A percentile compares a stretch with the other conserved stretches of the same genome.
These are phyloP conservation scores for Rhodofomes roseus DNA, from an alignment of 1,284 basidiomycete species.

Conservation along the genomic window DNA sequence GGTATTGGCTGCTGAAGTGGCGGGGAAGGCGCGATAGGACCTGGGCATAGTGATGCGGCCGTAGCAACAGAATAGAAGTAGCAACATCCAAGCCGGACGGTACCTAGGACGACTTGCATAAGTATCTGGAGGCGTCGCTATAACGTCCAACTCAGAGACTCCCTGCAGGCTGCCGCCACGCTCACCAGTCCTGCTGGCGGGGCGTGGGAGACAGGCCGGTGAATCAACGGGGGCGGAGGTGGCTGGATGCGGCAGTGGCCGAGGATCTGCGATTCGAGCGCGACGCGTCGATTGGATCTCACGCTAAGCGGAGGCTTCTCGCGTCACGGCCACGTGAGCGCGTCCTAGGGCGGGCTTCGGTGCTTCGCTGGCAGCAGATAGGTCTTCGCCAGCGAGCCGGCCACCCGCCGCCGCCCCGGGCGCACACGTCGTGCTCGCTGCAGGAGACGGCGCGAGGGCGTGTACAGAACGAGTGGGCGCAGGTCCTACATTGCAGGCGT, in stretches of 20 bases:
- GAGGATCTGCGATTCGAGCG: neutral
- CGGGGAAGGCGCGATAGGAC: neutral
- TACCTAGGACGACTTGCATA: too few relatives aligned
- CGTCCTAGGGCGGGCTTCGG: neutral
- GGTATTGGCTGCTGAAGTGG: neutral
- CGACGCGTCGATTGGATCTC: neutral
- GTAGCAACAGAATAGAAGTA: neutral
- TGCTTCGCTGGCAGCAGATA: neutral
- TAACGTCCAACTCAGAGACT: too few relatives aligned
- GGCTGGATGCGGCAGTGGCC: neutral
- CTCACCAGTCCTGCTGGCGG: neutral
- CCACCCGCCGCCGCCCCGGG: neutral
- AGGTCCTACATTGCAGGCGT: neutral
- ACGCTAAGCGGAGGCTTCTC: slow-evolving; percentile 3
- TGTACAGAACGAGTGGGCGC: neutral
- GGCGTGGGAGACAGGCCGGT: neutral
- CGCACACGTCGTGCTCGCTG: neutral
- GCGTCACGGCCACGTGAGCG: slow-evolving; percentile 6
- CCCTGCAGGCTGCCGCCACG: too few relatives aligned
- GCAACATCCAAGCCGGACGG: too few relatives aligned
- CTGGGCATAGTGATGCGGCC: neutral
- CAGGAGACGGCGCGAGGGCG: too few relatives aligned
- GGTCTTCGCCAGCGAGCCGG: neutral
- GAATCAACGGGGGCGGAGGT: neutral
- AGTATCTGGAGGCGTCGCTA: too few relatives aligned